Evolutionary conservation across 2,329 filamentous ascomycete genomes (phyloP).

Genomic region (Aschersonia sp.): DNA sequence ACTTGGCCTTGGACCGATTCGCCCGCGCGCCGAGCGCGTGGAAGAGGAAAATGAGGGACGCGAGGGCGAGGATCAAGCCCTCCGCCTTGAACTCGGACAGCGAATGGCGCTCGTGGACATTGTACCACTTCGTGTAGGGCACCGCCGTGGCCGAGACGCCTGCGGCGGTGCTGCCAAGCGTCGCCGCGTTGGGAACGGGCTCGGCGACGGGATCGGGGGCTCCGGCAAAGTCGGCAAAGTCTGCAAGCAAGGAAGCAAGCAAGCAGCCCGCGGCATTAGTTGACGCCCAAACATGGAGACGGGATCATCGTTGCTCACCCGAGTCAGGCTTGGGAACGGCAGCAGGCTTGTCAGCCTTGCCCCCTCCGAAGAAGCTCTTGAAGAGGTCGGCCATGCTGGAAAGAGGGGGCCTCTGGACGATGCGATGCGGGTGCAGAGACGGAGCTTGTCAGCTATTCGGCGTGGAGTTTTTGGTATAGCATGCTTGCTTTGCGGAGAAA

Average conservation of each 20-base stretch:
- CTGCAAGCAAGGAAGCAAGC: constrained; percentile 25
- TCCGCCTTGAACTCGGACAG: constrained; percentile 78
- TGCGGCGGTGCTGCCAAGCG: constrained; percentile 27
- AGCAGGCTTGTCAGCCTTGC: constrained; percentile 33
- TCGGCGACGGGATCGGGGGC: constrained; percentile 52
- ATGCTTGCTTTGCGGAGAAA: too few relatives aligned
- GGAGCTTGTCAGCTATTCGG: too few relatives aligned
- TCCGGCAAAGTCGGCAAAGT: constrained; percentile 87
- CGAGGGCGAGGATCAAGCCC: constrained; percentile 62
- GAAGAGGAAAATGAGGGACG: constrained; percentile 59
- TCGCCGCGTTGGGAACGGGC: constrained; percentile 29
- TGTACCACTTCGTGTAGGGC: constrained; percentile 92
- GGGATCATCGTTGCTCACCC: constrained; percentile 32
- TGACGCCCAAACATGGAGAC: background rate
- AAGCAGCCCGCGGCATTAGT: too few relatives aligned
- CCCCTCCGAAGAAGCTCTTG: constrained; percentile 55
- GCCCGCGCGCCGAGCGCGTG: constrained; percentile 68
- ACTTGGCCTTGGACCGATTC: constrained; percentile 67
- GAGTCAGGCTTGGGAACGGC: constrained; percentile 39
- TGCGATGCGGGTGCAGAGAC: background rate
- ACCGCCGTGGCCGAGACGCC: constrained; percentile 32
- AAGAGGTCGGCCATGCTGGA: constrained; percentile 42
- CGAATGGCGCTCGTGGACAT: constrained; percentile 80
- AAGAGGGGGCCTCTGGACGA: constrained; percentile 6
- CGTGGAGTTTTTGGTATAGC: too few relatives aligned